Percentiles rank a stretch among this genome's conserved stretches.
phyloP scores from a whole-genome alignment of 2,329 filamentous ascomycete species.

The Dactylellina leptospora region DNA sequence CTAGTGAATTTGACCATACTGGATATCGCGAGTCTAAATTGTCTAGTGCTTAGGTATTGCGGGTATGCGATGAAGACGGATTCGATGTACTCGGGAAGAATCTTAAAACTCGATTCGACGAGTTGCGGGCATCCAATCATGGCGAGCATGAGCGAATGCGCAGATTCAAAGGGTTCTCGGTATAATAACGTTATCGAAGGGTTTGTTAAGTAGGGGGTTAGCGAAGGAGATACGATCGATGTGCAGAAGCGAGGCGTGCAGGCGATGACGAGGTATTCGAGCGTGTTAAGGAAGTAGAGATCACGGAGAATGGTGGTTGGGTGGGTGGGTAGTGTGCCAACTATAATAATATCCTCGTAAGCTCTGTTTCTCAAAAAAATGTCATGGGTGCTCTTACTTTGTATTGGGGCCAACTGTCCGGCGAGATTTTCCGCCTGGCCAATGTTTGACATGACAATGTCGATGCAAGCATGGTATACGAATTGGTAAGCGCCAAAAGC shows the following conservation, averaged over 20 bases:
- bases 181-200: conserved; percentile 66
- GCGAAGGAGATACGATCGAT: conserved; percentile 75
- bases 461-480: conserved; percentile 81
- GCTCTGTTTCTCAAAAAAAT: conserved; percentile 29
- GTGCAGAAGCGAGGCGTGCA: conserved; percentile 75
- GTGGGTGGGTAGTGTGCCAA: conserved; percentile 69
- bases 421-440: conserved; percentile 73
- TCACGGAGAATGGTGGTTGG: conserved; percentile 78
- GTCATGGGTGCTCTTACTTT: conserved; percentile 21
- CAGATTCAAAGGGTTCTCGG: conserved; percentile 82
- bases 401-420: conserved; percentile 54
- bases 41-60: conserved; percentile 76
- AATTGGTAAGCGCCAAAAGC: conserved; percentile 86
- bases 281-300: conserved; percentile 85
- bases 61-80: conserved; percentile 83
- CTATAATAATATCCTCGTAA: conserved; percentile 66
- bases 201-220: conserved; percentile 76
- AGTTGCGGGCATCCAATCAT: conserved; percentile 83
- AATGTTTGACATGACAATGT: conserved; percentile 78
- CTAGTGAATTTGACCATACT: conserved; percentile 83
- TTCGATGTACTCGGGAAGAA: conserved; percentile 84
- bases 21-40: conserved; percentile 88
- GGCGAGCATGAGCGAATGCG: conserved; percentile 82
- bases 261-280: conserved; percentile 80
- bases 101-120: conserved; percentile 72